Conservation (phyloP, 169 alveolate genomes). For the Cyclospora cayetanensis region DNA sequence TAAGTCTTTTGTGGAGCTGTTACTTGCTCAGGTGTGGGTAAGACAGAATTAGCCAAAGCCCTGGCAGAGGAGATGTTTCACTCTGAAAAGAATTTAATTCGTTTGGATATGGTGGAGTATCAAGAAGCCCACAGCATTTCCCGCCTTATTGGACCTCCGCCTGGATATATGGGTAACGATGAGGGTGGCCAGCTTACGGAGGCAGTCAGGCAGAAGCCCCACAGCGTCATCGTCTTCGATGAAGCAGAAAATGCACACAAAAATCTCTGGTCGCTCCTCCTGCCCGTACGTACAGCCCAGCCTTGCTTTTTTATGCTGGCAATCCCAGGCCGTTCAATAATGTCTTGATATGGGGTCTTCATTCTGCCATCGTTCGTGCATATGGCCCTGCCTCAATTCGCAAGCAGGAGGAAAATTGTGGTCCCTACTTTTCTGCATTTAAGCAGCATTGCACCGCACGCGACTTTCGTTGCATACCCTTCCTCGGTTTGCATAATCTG, state of each 20-base stretch:
- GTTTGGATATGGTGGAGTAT: constrained; percentile 92
- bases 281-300: neutral
- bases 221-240: constrained; percentile 90
- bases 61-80: constrained; percentile 85
- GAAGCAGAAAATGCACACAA: constrained; percentile 84
- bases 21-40: constrained; percentile 85
- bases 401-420: neutral
- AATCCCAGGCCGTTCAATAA: no score
- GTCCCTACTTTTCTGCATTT: neutral
- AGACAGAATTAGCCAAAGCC: constrained; percentile 88
- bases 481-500: neutral
- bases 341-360: no score
- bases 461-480: neutral
- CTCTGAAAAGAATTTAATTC: constrained; percentile 77
- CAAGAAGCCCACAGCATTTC: constrained; percentile 90
- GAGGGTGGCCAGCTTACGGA: constrained; percentile 92
- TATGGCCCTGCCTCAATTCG: neutral
- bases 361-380: no score
- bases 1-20: neutral
- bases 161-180: constrained; percentile 91
- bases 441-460: neutral
- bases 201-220: constrained; percentile 89
- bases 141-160: constrained; percentile 91
- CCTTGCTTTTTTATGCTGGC: neutral
- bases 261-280: neutral